These are phyloP conservation scores for Phytophthora tubulina DNA, from an alignment of 352 stramenopile species.

Conservation along the genomic window DNA sequence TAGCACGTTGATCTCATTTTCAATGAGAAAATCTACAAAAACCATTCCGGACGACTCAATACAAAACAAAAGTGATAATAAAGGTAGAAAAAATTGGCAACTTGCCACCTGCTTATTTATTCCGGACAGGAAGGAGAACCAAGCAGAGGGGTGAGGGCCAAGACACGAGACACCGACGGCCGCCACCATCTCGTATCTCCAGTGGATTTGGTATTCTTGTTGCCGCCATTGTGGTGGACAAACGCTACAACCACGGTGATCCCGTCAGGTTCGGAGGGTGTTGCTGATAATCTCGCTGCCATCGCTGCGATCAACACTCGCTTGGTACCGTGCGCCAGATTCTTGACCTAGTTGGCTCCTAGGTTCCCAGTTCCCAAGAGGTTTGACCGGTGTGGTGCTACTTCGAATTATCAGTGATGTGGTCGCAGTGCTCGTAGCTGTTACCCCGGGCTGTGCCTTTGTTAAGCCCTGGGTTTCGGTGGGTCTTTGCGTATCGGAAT, in stretches of 20 bases:
- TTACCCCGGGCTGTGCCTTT: constrained; percentile 77
- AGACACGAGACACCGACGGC: too few relatives aligned
- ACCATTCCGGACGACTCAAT: too few relatives aligned
- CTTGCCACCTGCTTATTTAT: too few relatives aligned
- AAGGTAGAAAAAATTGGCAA: too few relatives aligned
- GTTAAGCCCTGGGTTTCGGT: constrained; percentile 63
- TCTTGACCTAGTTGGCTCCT: constrained; percentile 71
- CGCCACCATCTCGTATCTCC: constrained; percentile 16
- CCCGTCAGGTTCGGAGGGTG: constrained; percentile 64
- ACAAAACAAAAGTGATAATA: too few relatives aligned
- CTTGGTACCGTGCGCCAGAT: constrained; percentile 61
- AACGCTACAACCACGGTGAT: constrained; percentile 78
- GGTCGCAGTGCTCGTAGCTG: constrained; percentile 70
- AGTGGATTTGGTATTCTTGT: constrained; percentile 79
- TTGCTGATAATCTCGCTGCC: constrained; percentile 67
- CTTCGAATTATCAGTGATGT: constrained; percentile 49
- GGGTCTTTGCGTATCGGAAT: background rate
- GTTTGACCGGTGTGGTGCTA: constrained; percentile 66
- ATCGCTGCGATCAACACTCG: constrained; percentile 82
- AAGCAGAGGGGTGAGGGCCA: too few relatives aligned
- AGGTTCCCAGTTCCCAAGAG: constrained; percentile 66
- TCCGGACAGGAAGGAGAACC: too few relatives aligned
- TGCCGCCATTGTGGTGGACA: constrained; percentile 71
- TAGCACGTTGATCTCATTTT: too few relatives aligned
- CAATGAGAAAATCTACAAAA: too few relatives aligned